These are phyloP conservation scores for Suhomyces kilbournensis DNA, from an alignment of 805 yeast species.

Conservation along the genomic window DNA sequence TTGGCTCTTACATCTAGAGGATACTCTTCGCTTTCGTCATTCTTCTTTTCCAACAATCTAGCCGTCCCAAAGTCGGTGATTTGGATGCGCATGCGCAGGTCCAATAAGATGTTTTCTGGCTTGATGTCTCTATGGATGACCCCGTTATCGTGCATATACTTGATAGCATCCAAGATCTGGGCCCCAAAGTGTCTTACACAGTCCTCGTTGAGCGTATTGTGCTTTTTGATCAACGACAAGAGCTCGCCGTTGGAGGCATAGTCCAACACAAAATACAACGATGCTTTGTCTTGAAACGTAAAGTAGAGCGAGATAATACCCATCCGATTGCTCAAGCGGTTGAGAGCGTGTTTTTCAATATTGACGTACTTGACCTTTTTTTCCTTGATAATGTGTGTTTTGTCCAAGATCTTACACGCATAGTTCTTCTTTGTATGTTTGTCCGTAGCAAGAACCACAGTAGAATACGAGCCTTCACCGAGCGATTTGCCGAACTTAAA, in stretches of 20 bases:
- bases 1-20: constrained; percentile 69
- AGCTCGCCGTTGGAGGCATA: constrained; percentile 81
- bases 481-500: constrained; percentile 40
- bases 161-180: constrained; percentile 70
- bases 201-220: constrained; percentile 69
- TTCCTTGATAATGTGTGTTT: constrained; percentile 74
- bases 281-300: constrained; percentile 76
- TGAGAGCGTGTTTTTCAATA: constrained; percentile 77
- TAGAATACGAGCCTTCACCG: constrained; percentile 47
- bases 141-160: constrained; percentile 71
- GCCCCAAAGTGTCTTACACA: constrained; percentile 67
- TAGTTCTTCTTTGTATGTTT: constrained; percentile 53
- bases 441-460: constrained; percentile 48
- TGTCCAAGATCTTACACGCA: constrained; percentile 75
- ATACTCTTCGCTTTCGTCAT: constrained; percentile 47
- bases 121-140: constrained; percentile 79
- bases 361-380: constrained; percentile 83
- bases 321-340: constrained; percentile 56
- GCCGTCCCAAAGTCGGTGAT: constrained; percentile 88
- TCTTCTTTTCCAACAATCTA: constrained; percentile 56
- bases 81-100: constrained; percentile 56
- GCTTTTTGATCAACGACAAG: constrained; percentile 60
- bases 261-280: constrained; percentile 71
- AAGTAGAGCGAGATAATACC: constrained; percentile 70
- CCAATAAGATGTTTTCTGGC: constrained; percentile 76